phyloP scores from a whole-genome alignment of 768 basidiomycete genomes.

The Sistotremastrum niveocremeum region DNA sequence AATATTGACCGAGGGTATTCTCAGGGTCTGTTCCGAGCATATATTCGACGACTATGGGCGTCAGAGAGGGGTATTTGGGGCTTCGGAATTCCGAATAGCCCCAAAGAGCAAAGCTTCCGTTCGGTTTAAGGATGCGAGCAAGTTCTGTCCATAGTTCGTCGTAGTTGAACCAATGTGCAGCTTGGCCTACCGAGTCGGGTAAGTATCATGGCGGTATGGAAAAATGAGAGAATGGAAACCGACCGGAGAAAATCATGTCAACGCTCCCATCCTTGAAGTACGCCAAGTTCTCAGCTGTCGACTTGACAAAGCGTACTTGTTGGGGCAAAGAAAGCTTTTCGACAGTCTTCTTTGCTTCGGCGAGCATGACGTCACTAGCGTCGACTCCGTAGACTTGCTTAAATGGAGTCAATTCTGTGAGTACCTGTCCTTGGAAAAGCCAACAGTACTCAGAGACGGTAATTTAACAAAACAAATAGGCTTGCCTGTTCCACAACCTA shows the following conservation, averaged over 20 bases:
- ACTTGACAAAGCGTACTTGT: conserved; percentile 18
- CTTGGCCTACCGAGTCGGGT: conserved; percentile 39
- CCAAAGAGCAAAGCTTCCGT: conserved; percentile 65
- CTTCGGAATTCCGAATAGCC: conserved; percentile 63
- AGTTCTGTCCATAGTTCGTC: conserved; percentile 56
- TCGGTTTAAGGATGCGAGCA: conserved; percentile 39
- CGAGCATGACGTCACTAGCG: conserved; percentile 60
- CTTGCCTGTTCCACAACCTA: too few species aligned
- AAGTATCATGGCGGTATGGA: too few species aligned
- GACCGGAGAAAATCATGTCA: conserved; percentile 61
- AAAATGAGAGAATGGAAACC: conserved; percentile 6
- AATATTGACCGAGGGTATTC: conserved; percentile 55
- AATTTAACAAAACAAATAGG: too few species aligned
- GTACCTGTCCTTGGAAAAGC: conserved; percentile 48
- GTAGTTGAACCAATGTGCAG: conserved; percentile 78
- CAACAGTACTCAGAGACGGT: too few species aligned
- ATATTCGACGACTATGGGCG: conserved; percentile 46
- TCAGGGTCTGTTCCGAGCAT: conserved; percentile 42
- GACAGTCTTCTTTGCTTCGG: conserved; percentile 25
- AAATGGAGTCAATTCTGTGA: conserved; percentile 42
- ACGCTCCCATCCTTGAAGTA: conserved; percentile 37
- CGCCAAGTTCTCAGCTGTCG: conserved; percentile 40
- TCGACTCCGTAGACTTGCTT: conserved; percentile 54
- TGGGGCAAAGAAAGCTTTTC: not conserved
- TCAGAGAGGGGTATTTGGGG: conserved; percentile 40